Percentiles rank a stretch among this genome's conserved stretches.
These are phyloP conservation scores for Falciphora oryzae DNA, from an alignment of 2,329 filamentous ascomycete species.

Conservation along the genomic window DNA sequence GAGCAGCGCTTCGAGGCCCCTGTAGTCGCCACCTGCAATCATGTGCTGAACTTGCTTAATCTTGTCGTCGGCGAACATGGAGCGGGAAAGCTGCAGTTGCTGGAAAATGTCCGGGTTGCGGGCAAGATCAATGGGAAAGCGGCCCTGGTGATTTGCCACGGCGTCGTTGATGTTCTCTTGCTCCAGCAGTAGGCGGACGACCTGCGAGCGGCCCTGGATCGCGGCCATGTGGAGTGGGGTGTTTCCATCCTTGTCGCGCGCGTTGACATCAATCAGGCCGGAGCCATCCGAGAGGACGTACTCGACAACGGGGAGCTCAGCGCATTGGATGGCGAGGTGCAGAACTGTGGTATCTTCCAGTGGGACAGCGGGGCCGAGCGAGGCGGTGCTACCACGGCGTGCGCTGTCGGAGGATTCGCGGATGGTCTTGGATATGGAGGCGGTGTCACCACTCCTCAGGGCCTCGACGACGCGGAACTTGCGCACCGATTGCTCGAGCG, in stretches of 20 bases:
- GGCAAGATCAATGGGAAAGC: constrained; percentile 80
- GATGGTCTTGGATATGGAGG: constrained; percentile 81
- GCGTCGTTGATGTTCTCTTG: constrained; percentile 84
- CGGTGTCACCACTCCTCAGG: constrained; percentile 82
- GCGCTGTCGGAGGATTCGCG: constrained; percentile 54
- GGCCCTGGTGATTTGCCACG: constrained; percentile 75
- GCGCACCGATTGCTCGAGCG: constrained; percentile 87
- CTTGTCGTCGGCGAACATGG: constrained; percentile 82
- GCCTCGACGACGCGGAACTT: constrained; percentile 95
- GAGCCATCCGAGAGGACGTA: constrained; percentile 79
- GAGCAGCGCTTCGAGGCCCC: constrained; percentile 69
- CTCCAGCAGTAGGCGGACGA: constrained; percentile 80
- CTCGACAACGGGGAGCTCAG: constrained; percentile 86
- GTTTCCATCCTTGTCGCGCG: constrained; percentile 88
- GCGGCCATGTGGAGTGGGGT: constrained; percentile 87
- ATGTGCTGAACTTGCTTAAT: constrained; percentile 78
- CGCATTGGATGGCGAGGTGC: constrained; percentile 92
- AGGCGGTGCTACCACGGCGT: constrained; percentile 51
- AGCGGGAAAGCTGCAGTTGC: constrained; percentile 82
- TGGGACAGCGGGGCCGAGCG: constrained; percentile 38
- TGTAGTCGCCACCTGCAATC: constrained; percentile 68
- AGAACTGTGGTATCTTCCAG: constrained; percentile 84
- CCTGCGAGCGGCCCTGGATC: constrained; percentile 68
- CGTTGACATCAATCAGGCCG: constrained; percentile 72
- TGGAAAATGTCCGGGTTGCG: constrained; percentile 94